These are phyloP conservation scores for Albizia julibrissin DNA, from an alignment of 306 rosid species.

Conservation along the genomic window DNA sequence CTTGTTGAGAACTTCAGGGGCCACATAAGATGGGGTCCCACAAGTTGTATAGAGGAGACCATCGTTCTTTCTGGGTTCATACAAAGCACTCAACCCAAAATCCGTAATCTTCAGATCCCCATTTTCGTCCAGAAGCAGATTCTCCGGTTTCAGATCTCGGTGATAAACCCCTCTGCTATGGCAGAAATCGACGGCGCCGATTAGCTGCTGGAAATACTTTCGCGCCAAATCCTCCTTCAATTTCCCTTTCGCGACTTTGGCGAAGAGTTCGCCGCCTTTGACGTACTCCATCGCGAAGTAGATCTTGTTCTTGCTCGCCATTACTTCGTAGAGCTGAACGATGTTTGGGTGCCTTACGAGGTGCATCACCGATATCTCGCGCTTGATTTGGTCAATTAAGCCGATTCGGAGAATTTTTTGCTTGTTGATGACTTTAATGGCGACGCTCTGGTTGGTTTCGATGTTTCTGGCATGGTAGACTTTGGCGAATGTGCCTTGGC, in stretches of 20 bases:
- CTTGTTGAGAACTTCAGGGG: constrained; percentile 82
- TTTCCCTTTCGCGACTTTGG: constrained; percentile 80
- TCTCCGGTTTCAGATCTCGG: constrained; percentile 91
- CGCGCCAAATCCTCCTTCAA: constrained; percentile 75
- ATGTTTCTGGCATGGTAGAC: constrained; percentile 75
- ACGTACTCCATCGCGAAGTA: constrained; percentile 88
- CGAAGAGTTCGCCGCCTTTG: constrained; percentile 87
- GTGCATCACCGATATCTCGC: constrained; percentile 90
- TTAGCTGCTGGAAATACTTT: constrained; percentile 78
- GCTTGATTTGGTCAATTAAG: constrained; percentile 85
- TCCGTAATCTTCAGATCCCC: constrained; percentile 84
- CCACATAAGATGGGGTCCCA: constrained; percentile 94
- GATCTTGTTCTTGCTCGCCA: constrained; percentile 92
- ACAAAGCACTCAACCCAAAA: constrained; percentile 84
- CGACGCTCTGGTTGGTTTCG: constrained; percentile 62
- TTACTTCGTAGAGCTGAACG: constrained; percentile 91
- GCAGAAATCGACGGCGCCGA: constrained; percentile 90
- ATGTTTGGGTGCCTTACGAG: constrained; percentile 81
- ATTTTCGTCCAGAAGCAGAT: constrained; percentile 81
- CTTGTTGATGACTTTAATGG: constrained; percentile 75
- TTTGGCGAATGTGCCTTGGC: constrained; percentile 98
- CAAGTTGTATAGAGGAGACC: constrained; percentile 90
- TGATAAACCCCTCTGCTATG: constrained; percentile 90
- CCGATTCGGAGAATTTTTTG: constrained; percentile 76
- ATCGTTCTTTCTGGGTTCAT: constrained; percentile 71